Conservation (phyloP, 768 basidiomycete genomes). For the Mycena galericulata region DNA sequence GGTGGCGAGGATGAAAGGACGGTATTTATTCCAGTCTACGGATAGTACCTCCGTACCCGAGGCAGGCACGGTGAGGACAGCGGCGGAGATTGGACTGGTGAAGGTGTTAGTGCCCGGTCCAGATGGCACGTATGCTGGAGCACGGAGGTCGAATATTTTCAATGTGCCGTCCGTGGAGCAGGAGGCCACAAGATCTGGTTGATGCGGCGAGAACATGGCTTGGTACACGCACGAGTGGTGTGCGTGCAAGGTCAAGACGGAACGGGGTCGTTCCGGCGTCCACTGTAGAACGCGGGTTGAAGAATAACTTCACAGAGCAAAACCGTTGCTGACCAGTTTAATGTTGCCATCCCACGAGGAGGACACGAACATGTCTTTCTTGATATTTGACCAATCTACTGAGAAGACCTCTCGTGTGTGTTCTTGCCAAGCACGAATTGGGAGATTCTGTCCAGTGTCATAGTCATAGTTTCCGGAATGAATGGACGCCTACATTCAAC, state of each 20-base stretch:
- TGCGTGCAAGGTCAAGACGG: conserved; percentile 84
- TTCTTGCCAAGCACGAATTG: conserved; percentile 94
- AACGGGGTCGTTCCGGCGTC: conserved; percentile 85
- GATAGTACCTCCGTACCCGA: conserved; percentile 83
- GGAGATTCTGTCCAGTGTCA: conserved; percentile 74
- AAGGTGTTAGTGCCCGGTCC: conserved; percentile 67
- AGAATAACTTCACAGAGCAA: conserved; percentile 29
- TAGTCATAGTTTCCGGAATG: background rate
- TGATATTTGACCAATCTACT: conserved; percentile 95
- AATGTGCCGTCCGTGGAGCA: conserved; percentile 91
- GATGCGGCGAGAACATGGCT: conserved; percentile 92
- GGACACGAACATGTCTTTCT: conserved; percentile 88
- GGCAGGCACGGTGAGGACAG: conserved; percentile 82
- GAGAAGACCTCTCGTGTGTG: conserved; percentile 94
- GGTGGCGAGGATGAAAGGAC: conserved; percentile 80
- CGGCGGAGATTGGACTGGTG: conserved; percentile 74
- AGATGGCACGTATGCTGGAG: conserved; percentile 67
- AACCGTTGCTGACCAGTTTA: conserved; percentile 89
- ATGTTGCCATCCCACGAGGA: conserved; percentile 93
- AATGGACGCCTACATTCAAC: conserved; percentile 72
- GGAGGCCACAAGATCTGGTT: conserved; percentile 82
- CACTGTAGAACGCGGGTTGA: conserved; percentile 66
- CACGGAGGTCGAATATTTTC: conserved; percentile 85
- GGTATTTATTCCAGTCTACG: conserved; percentile 95
- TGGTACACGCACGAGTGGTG: conserved; percentile 91